Evolutionary conservation across 805 yeast genomes (phyloP), one percentile per base, ranked within the genome.

Genomic region (Cyberlindnera misumaiensis): DNA sequence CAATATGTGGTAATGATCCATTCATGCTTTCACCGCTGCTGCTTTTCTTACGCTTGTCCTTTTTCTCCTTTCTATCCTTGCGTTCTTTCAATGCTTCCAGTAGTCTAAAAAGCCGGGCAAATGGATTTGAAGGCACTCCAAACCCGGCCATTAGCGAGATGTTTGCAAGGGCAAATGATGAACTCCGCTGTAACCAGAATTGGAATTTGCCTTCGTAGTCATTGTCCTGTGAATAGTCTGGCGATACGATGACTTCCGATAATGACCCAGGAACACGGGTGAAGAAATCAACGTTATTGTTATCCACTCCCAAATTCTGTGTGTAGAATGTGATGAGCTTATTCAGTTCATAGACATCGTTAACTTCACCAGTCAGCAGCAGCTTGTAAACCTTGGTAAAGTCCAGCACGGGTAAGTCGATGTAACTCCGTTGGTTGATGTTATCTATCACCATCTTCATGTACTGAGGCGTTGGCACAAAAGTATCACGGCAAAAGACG

Each of bases 381-480:
- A 53, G 46, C 33, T 53, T 55, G 40, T 55, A 54, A 8, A 55
- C 48, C 28, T 52, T 51, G 11, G 53, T 55, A 36, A 53, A 55
- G 28, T 57, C 62, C 46, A 56, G 42, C 13, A 53, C 49, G 12
- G 60, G 62, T 15, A 50, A 39, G 38, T 66, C 71, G 17, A 63
- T 68, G 43, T 63, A 68, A n/a, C 67, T 67, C 45, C 70, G 59
- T 60, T 47, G 85, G 66, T 55, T 82, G 55, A 83, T 83, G 52
- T 83, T 83, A 47, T 83, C 93, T 35, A 84, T 83, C 15, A 84
- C 88, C 63, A 83, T 68, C 49, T 82, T 68, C 59, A 84, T 69
- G 54, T 84, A 84, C 50, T 82, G 88, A 35, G 76, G 80, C 3
- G 93, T 81, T 17, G 94, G 94, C 4, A 82, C 87, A 60, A 84